phyloP scores from a whole-genome alignment of 2,329 filamentous ascomycete genomes.

The Geoglossum cookeanum region DNA sequence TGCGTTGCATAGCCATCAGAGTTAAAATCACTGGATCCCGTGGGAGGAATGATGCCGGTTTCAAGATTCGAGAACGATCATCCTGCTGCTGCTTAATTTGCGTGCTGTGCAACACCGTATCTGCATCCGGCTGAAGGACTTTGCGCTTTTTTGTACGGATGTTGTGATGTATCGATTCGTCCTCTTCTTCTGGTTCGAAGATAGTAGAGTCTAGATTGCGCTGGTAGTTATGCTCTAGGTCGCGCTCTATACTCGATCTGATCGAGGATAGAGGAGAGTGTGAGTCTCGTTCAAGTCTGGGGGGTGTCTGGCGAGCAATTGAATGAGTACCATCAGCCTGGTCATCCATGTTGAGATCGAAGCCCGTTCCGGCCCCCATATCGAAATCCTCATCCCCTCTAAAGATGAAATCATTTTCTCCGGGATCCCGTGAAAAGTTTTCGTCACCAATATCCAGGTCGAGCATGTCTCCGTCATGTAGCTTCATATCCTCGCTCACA shows the following conservation, averaged over 20 bases:
- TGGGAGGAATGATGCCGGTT: slow-evolving; percentile 63
- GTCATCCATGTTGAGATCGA: slow-evolving; percentile 27
- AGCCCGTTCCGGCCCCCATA: slow-evolving; percentile 17
- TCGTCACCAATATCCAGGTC: slow-evolving; percentile 28
- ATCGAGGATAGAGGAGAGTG: slow-evolving; percentile 36
- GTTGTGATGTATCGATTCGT: slow-evolving; percentile 39
- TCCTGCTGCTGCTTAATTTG: slow-evolving; percentile 76
- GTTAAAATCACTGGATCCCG: slow-evolving; percentile 73
- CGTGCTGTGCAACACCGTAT: slow-evolving; percentile 55
- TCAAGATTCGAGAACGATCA: slow-evolving; percentile 72
- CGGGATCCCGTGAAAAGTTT: neutral
- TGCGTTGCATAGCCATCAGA: slow-evolving; percentile 80
- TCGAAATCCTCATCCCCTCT: slow-evolving; percentile 26
- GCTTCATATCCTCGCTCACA: slow-evolving; percentile 43
- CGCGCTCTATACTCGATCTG: slow-evolving; percentile 31
- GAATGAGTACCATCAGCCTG: slow-evolving; percentile 28
- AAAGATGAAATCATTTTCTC: neutral
- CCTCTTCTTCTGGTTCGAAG: slow-evolving; percentile 26
- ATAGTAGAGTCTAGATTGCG: slow-evolving; percentile 2
- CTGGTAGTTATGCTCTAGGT: slow-evolving; percentile 32
- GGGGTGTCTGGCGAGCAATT: slow-evolving; percentile 12
- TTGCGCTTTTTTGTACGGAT: slow-evolving; percentile 65
- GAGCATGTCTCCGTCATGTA: slow-evolving; percentile 30
- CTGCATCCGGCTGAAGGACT: slow-evolving; percentile 60
- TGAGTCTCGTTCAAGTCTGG: slow-evolving; percentile 22